These are phyloP conservation scores for Clitoria ternatea DNA, from an alignment of 306 rosid genomes.

Conservation along the genomic window DNA sequence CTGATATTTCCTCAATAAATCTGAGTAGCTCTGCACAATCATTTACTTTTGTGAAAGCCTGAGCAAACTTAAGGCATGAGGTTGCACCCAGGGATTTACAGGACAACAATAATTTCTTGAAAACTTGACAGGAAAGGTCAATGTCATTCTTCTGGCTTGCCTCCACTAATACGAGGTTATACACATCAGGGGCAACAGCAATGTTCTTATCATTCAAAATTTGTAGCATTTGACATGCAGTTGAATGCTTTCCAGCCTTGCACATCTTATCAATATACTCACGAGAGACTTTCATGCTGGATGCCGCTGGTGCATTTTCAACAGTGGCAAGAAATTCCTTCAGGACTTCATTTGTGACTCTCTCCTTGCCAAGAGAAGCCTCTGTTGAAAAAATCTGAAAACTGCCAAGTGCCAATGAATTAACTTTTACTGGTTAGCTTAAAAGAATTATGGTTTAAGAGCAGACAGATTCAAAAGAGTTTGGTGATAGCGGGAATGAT, in stretches of 20 bases:
- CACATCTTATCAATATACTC: constrained; percentile 39
- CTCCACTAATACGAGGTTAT: constrained; percentile 42
- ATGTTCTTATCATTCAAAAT: constrained; percentile 36
- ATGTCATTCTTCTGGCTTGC: constrained; percentile 55
- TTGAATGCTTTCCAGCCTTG: constrained; percentile 38
- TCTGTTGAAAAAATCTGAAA: constrained; percentile 41
- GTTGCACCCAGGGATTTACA: constrained; percentile 38
- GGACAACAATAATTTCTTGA: constrained; percentile 46
- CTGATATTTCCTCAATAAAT: constrained; percentile 42
- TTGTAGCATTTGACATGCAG: constrained; percentile 42
- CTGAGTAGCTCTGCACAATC: constrained; percentile 39
- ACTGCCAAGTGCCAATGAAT: constrained; percentile 28
- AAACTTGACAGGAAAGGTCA: constrained; percentile 43
- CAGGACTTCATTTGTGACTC: constrained; percentile 27
- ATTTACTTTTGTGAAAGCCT: constrained; percentile 47
- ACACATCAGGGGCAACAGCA: constrained; percentile 28
- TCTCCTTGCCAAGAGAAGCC: constrained; percentile 37
- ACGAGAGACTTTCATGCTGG: constrained; percentile 21
- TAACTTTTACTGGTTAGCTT: constrained; percentile 16
- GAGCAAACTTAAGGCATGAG: constrained; percentile 50
- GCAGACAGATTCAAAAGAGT: constrained; percentile 3
- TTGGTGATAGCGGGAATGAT: constrained; percentile 22
- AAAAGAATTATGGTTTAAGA: no score
- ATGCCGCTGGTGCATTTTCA: constrained; percentile 33
- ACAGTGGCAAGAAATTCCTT: constrained; percentile 37